Evolutionary conservation across 805 yeast species (phyloP), one percentile per base, ranked within the genome.

Genomic region (Teunomyces cretensis): DNA sequence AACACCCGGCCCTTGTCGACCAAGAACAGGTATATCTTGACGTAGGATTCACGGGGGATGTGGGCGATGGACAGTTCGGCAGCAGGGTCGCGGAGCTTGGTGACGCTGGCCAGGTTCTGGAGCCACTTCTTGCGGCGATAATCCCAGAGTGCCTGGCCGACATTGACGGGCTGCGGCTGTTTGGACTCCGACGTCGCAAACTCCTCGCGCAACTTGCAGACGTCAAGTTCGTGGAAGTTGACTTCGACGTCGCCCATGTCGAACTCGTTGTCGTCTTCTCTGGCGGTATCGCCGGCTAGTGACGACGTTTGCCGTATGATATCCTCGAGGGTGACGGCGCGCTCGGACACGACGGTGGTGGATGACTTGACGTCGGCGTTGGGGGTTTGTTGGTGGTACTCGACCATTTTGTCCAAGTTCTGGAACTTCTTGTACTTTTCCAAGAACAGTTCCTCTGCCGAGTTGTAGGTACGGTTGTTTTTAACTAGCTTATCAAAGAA

Each of bases 81-180:
- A 30, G 50, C 51, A 30, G 33, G 44, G 19, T 15, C 26, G 12
- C 39, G 41, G 14, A 26, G 11, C 11, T 33, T 42, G 7, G 43
- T 53, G 24, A 60, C 64, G 3, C 63, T 57, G 2, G 68, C 55
- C n/a, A 73, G 69, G 24, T 28, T 19, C 14, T 63, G 57, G 14
- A 79, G 60, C 97, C 97, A 91, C 47, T 80, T 75, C 7, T 68
- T 61, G 45, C 96, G 75, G 46, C 89, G 79, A 39, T 72, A 64
- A 42, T 78, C 76, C 97, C 96, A 91, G 36, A 86, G 72, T 9
- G 65, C 66, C 33, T 76, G 76, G 7, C 89, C 94, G 3, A 74
- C 66, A 39, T 65, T 12, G 35, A 45, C 22, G 33, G 36, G 9
- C 19, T 44, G 27, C 24, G 32, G 36, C 9, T 42, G 41, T 11